Percentiles rank a stretch among this genome's conserved stretches.
Conservation (phyloP, 1,284 basidiomycete genomes). For the Pseudozyma flocculosa region DNA sequence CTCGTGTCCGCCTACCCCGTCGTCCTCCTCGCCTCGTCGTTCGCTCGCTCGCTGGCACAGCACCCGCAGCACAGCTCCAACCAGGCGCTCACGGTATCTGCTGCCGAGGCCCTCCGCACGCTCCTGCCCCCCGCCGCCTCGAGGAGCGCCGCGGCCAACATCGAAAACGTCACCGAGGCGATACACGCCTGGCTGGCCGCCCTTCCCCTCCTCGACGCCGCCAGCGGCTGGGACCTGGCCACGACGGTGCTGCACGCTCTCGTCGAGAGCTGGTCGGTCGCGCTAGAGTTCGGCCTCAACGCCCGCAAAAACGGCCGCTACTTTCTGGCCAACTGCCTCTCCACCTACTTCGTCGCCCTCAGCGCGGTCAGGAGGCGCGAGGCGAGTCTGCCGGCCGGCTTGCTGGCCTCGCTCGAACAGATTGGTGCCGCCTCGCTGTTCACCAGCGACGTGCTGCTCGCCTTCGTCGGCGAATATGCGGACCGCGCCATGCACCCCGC, state of each 20-base stretch:
- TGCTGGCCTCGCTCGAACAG: slow-evolving; percentile 11
- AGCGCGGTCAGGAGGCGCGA: background rate
- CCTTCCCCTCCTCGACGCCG: slow-evolving; percentile 1
- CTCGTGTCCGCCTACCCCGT: slow-evolving; percentile 8
- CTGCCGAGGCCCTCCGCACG: slow-evolving; percentile 4
- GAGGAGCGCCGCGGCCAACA: slow-evolving; percentile 34
- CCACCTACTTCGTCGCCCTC: slow-evolving; percentile 13
- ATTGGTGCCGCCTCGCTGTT: slow-evolving; percentile 31
- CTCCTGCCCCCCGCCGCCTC: slow-evolving; percentile 28
- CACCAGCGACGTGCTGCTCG: slow-evolving; percentile 21
- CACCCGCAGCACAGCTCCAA: background rate
- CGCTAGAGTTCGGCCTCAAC: slow-evolving; percentile 37
- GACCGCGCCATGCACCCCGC: background rate
- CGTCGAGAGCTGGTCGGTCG: slow-evolving; percentile 17
- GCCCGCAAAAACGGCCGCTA: slow-evolving; percentile 40
- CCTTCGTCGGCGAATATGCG: background rate
- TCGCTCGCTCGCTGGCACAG: slow-evolving; percentile 2
- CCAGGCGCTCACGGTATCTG: background rate
- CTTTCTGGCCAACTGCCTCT: slow-evolving; percentile 19
- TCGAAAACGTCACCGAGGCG: slow-evolving; percentile 36
- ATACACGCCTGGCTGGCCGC: slow-evolving; percentile 35
- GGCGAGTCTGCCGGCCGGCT: background rate
- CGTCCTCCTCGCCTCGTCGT: slow-evolving; percentile 13
- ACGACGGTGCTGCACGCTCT: slow-evolving; percentile 12
- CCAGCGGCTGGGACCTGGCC: slow-evolving; percentile 1